A percentile compares a stretch with the other conserved stretches of the same genome.
Conservation (phyloP, 2,329 filamentous ascomycete species). For the Monosporascus sp. region DNA sequence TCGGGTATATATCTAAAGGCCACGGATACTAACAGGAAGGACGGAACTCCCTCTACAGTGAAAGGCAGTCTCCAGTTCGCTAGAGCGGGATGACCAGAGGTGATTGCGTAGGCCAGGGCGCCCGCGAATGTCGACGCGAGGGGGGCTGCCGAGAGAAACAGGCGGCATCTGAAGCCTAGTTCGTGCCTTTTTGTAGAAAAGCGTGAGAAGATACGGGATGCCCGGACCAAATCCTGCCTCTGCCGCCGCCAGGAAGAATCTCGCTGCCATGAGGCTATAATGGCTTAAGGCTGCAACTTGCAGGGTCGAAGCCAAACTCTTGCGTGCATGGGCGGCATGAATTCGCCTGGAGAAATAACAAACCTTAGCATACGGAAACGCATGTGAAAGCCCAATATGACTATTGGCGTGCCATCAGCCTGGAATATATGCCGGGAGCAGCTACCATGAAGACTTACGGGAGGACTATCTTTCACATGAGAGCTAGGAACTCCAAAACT, state of each 20-base stretch:
- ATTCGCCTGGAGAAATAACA: not conserved
- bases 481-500: slow-evolving; percentile 34
- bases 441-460: slow-evolving; percentile 23
- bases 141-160: slow-evolving; percentile 43
- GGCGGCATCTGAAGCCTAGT: slow-evolving; percentile 33
- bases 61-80: slow-evolving; percentile 35
- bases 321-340: slow-evolving; percentile 6
- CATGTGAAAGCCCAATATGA: slow-evolving; percentile 23
- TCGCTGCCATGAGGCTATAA: slow-evolving; percentile 22
- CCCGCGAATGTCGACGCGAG: slow-evolving; percentile 66
- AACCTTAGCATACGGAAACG: slow-evolving; percentile 23
- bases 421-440: not conserved
- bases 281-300: slow-evolving; percentile 26
- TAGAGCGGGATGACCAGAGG: slow-evolving; percentile 51
- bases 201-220: slow-evolving; percentile 28
- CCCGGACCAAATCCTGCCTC: slow-evolving; percentile 29
- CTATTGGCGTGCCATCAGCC: slow-evolving; percentile 9
- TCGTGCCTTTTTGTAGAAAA: slow-evolving; percentile 37
- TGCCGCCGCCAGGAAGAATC: slow-evolving; percentile 25
- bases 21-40: slow-evolving; percentile 24
- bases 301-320: slow-evolving; percentile 25
- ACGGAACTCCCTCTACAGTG: slow-evolving; percentile 30
- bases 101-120: slow-evolving; percentile 63
- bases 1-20: slow-evolving; percentile 32
- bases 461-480: slow-evolving; percentile 37